Base-by-base conservation (phyloP, 345 rosid species). In the Orychophragmus violaceus region DNA sequence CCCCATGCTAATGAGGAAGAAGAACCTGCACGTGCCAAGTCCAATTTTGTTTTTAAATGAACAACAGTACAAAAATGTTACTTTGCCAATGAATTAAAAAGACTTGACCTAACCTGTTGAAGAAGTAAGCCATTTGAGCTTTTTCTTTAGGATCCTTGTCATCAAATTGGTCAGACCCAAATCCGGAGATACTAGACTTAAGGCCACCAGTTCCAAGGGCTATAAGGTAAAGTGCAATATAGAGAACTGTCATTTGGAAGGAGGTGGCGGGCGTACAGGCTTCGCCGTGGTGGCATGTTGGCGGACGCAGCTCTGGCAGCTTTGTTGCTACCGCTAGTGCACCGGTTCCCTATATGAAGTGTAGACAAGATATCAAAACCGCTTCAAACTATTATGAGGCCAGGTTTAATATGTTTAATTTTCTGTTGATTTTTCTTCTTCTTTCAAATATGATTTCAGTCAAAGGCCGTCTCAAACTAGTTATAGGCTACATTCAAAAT, bases 121-220 rank as follows among this genome's bases (percentile, higher is more conserved):
- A 86, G 79, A 87, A 87, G 68, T 57, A 69, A 30, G 74, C 68
- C 89, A 82, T 84, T 2, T 79, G 87, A n/a, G 71, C 62, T 60
- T 80, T 81, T 60, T 84, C 89, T 16, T 74, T 74, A 24, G 75
- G 69, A 48, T 86, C 82, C 6, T 82, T 78, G 36, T 81, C 87
- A 45, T 86, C 91, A 63, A 84, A 84, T 29, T 86, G 91, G 74
- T 86, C 83, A 1, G 87, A 81, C 22, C 87, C 92, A 42, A 81
- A 84, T 10, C 84, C 86, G 0, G 87, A 84, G 19, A 87, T 82
- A 33, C 92, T 82, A 12, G 92, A 82, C 74, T 86, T 81, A 12
- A 86, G 74, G 3, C 92, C 89, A 51, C 92, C 92, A 0, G 89
- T 84, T 19, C 92, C 92, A 1, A 86, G 72, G 23, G 89, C 86